phyloP scores from a whole-genome alignment of 129 eudicot genomes.

The Heracleum sosnowskyi region DNA sequence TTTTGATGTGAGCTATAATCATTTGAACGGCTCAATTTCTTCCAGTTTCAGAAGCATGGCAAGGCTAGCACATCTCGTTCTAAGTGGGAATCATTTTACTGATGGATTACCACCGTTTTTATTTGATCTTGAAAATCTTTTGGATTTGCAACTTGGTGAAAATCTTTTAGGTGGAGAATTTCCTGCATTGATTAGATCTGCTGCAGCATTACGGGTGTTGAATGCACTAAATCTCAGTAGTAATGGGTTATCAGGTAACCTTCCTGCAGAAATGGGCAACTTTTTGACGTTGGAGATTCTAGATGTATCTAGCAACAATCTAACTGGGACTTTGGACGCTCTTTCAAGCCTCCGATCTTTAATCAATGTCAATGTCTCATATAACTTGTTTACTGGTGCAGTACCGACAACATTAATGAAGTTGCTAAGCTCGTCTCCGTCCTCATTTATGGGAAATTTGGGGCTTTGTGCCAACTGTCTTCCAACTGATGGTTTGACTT shows the following conservation, averaged over 20 bases:
- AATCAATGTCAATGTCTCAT: constrained; percentile 47
- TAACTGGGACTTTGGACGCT: constrained; percentile 53
- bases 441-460: constrained; percentile 54
- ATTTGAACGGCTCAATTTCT: constrained; percentile 52
- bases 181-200: constrained; percentile 38
- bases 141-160: constrained; percentile 9
- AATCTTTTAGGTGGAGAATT: constrained; percentile 55
- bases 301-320: constrained; percentile 61
- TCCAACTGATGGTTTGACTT: constrained; percentile 17
- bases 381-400: constrained; percentile 56
- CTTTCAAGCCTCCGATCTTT: constrained; percentile 34
- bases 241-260: constrained; percentile 45
- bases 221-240: constrained; percentile 55
- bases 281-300: constrained; percentile 42
- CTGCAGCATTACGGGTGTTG: constrained; percentile 31
- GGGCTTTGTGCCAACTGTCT: constrained; percentile 56
- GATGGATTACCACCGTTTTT: constrained; percentile 44
- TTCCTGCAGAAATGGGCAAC: constrained; percentile 45
- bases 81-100: constrained; percentile 48
- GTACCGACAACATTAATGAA: constrained; percentile 45
- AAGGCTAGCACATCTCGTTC: constrained; percentile 34
- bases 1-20: constrained; percentile 52
- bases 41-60: constrained; percentile 34
- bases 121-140: too few relatives aligned
- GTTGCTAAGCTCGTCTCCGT: constrained; percentile 36